Evolutionary conservation across 495 filamentous ascomycete genomes (phyloP), one percentile per base, ranked within the genome.

Genomic region (Patellaria atrata): DNA sequence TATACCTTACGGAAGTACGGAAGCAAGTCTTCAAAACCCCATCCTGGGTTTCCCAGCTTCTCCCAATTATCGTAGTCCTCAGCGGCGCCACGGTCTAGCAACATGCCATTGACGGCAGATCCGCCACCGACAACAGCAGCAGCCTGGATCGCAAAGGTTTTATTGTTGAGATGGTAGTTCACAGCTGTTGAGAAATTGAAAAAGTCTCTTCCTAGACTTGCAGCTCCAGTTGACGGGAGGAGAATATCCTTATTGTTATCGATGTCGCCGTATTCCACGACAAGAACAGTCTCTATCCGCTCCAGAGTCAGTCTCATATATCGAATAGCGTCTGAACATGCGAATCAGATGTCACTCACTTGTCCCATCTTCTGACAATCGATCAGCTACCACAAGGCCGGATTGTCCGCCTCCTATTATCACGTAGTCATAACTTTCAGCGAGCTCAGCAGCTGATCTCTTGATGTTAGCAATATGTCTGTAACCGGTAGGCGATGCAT

Each of bases 31-130:
- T 62, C 38, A 69, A 72, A 79, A 37, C 59, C 65, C 75, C 75
- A 79, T n/a, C 71, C 70, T 1, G 62, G 57, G 43, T 75, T 77
- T 2, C 77, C 74, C 3, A 76, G 49, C 4, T 45, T 50, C 37
- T 64, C 58, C 75, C 75, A 78, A 1, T 62, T 54, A 41, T 79
- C 67, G 38, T 67, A 73, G 43, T 73, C 65, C 12, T 17, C 6
- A n/a, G 17, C 32, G 1, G 38, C 37, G 9, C 49, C 47, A 27
- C 49, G 47, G 17, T 47, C 30, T 17, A 50, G 41, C 21, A 50
- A 47, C 49, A 52, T 47, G 3, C 37, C 47, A 37, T 52, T 50
- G 17, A 52, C 33, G n/a, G 40, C 43, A 6, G 47, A 36, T 14
- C 43, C 38, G 16, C 49, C 42, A 11, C 49, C 49, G n/a, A n/a